These are phyloP conservation scores for Mentha longifolia DNA, from an alignment of 257 asterid genomes.

Conservation along the genomic window DNA sequence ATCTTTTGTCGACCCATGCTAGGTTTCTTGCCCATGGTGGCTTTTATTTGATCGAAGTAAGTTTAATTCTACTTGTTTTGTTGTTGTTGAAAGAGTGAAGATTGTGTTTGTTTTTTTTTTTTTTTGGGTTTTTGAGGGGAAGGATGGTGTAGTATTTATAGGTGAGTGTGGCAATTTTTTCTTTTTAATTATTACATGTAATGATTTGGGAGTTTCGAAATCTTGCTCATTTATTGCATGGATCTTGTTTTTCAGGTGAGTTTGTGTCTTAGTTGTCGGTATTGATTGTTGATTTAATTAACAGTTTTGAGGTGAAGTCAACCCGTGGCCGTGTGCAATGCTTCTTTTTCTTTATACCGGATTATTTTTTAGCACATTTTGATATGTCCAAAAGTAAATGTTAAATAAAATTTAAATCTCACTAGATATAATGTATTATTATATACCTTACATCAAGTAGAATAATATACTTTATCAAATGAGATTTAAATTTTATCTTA, in stretches of 20 bases:
- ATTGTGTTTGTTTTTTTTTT: too few relatives aligned
- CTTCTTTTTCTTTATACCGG: too few relatives aligned
- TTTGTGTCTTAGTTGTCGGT: constrained; percentile 34
- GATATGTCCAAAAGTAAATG: too few relatives aligned
- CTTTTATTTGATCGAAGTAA: too few relatives aligned
- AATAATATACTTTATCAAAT: too few relatives aligned
- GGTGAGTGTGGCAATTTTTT: constrained; percentile 22
- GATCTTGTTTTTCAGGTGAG: constrained; percentile 25
- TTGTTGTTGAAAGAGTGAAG: background rate
- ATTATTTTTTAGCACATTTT: too few relatives aligned
- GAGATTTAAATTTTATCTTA: too few relatives aligned
- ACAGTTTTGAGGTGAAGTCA: background rate
- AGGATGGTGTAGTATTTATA: constrained; percentile 36
- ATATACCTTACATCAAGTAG: too few relatives aligned
- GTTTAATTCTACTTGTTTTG: too few relatives aligned
- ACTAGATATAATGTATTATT: too few relatives aligned
- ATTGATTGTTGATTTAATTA: constrained; percentile 5
- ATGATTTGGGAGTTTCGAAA: constrained; percentile 66
- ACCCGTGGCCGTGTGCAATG: too few relatives aligned
- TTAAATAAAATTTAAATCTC: too few relatives aligned
- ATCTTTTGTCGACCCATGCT: constrained; percentile 80
- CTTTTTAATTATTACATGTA: constrained; percentile 28
- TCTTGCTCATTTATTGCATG: constrained; percentile 41
- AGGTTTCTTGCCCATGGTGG: constrained; percentile 60
- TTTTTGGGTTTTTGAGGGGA: background rate